phyloP scores from a whole-genome alignment of 345 rosid genomes.

The Linum usitatissimum region DNA sequence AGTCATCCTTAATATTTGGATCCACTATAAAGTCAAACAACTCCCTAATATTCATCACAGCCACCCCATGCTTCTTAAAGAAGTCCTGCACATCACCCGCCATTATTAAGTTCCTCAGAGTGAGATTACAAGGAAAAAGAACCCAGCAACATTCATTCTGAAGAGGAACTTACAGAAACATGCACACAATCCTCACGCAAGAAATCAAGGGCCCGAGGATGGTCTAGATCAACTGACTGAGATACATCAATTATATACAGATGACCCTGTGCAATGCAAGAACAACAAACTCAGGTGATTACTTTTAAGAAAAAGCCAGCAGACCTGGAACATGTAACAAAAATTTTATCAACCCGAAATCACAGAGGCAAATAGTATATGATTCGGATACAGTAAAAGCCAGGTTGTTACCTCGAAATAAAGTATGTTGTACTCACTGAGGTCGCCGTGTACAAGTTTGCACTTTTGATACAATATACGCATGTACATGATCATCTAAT shows the following conservation, averaged over 20 bases:
- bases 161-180: slow-evolving; percentile 58
- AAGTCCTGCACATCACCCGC: slow-evolving; percentile 44
- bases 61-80: slow-evolving; percentile 85
- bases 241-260: slow-evolving; percentile 88
- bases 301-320: background rate
- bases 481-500: slow-evolving; percentile 73
- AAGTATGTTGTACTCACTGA: slow-evolving; percentile 93
- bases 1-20: slow-evolving; percentile 67
- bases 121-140: slow-evolving; percentile 1
- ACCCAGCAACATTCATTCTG: background rate
- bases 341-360: background rate
- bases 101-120: background rate
- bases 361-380: background rate
- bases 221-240: slow-evolving; percentile 92
- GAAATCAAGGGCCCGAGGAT: slow-evolving; percentile 85
- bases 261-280: slow-evolving; percentile 68
- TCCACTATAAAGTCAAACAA: slow-evolving; percentile 93
- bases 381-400: background rate
- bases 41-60: slow-evolving; percentile 87
- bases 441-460: slow-evolving; percentile 94
- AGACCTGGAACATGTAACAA: background rate
- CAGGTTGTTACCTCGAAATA: slow-evolving; percentile 59
- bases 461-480: slow-evolving; percentile 78
- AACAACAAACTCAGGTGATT: background rate
- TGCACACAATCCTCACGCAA: slow-evolving; percentile 90